Evolutionary conservation across 148 eudicot genomes (phyloP).

Genomic region (Vaccinium myrtillus): DNA sequence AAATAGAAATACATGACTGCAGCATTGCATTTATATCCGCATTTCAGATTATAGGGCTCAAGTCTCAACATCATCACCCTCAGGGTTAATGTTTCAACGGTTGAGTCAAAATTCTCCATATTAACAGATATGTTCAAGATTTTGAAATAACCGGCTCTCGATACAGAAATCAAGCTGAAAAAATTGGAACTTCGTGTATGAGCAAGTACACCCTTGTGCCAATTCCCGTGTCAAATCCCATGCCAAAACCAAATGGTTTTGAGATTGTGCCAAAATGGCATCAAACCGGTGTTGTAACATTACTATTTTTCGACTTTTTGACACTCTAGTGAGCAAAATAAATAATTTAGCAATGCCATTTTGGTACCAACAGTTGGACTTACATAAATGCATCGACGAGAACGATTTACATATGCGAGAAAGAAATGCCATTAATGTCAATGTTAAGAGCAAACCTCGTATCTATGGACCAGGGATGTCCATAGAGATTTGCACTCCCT

Average conservation of each 20-base stretch:
- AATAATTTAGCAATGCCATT: too few species aligned
- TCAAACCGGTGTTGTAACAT: too few species aligned
- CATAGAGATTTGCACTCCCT: constrained; percentile 97
- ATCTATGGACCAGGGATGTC: constrained; percentile 83
- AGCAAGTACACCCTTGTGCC: too few species aligned
- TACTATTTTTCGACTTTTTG: too few species aligned
- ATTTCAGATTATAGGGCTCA: not conserved
- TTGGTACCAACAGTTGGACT: too few species aligned
- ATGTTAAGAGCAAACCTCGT: constrained; percentile 62
- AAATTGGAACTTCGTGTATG: not conserved
- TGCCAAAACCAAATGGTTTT: too few species aligned
- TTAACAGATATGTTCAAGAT: not conserved
- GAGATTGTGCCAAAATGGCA: too few species aligned
- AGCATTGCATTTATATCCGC: not conserved
- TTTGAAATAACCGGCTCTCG: not conserved
- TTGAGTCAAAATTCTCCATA: not conserved
- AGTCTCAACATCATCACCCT: not conserved
- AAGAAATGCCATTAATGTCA: not conserved
- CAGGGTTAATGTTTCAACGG: not conserved
- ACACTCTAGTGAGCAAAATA: too few species aligned
- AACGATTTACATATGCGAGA: not conserved
- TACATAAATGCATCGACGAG: not conserved
- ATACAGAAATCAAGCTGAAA: not conserved
- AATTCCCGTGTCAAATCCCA: too few species aligned
- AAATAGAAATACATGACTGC: not conserved